Evolutionary conservation across 2,329 filamentous ascomycete species (phyloP).

Genomic region (Phialophora chinensis): DNA sequence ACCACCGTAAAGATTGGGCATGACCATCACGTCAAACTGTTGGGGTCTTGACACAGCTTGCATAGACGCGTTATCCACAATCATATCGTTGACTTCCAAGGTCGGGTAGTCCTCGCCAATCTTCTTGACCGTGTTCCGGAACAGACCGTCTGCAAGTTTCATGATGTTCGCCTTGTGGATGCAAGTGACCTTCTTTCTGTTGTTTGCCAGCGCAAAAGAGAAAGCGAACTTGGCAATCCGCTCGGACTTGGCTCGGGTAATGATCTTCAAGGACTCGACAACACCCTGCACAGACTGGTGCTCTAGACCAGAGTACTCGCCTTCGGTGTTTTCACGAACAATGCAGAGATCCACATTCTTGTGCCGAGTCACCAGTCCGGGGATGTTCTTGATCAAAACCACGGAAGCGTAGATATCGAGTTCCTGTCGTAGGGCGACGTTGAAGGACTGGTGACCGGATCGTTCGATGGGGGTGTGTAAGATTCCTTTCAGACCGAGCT

Average conservation of each 20-base stretch:
- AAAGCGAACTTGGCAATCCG: conserved; percentile 99
- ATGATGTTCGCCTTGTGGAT: conserved; percentile 99
- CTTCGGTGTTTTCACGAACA: conserved; percentile 99
- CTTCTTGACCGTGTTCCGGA: conserved; percentile 95
- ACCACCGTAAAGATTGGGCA: conserved; percentile 79
- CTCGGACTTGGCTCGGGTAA: conserved; percentile 98
- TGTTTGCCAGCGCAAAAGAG: conserved; percentile 96
- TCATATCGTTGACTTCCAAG: conserved; percentile 98
- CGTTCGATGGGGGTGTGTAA: conserved; percentile 96
- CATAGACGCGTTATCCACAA: conserved; percentile 99
- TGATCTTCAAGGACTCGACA: conserved; percentile 99
- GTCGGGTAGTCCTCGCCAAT: conserved; percentile 94
- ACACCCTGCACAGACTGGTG: conserved; percentile 96
- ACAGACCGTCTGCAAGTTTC: conserved; percentile 98
- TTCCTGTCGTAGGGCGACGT: conserved; percentile 97
- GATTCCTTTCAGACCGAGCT: conserved; percentile 98
- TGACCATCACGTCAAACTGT: conserved; percentile 99
- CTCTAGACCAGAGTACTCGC: conserved; percentile 98
- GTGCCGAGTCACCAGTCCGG: conserved; percentile 96
- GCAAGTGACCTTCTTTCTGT: conserved; percentile 98
- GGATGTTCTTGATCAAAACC: conserved; percentile 99
- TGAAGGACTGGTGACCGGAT: conserved; percentile 98
- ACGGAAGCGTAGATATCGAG: conserved; percentile 99
- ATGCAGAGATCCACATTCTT: conserved; percentile 98
- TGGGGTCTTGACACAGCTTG: conserved; percentile 95